Evolutionary conservation across 208 protist species (phyloP), one percentile per base, ranked within the genome.

Genomic region (Naegleria lovaniensis): DNA sequence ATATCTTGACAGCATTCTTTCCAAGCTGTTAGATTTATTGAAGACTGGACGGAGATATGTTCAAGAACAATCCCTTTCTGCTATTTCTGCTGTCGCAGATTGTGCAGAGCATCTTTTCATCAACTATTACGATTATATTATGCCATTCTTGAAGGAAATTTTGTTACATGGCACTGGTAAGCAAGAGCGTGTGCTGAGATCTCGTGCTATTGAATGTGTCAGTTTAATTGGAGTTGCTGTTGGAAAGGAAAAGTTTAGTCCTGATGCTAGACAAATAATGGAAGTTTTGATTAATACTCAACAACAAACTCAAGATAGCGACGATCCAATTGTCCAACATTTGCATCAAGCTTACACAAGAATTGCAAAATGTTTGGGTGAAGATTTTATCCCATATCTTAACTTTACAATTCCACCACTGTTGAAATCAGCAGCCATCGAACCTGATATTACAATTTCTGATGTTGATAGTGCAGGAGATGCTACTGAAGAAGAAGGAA

Each of bases 191-290:
- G 75, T 94, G 83, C 90, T 98, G 25, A 93, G 95, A 83, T 96
- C 95, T 59, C 96, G 96, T 92, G 94, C 95, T 5, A 96, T 98
- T 90, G 96, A 98, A 92, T 96, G 95, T 88, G 92, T 97, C 79
- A 95, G 92, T 51, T 91, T 97, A 29, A 95, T 97, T 76, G 96
- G 94, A 87, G 86, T 96, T 15, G 95, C 96, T 43, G 96, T 98
- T n/a, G 95, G 95, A 58, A 93, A 95, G 67, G 95, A 96, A 29
- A 94, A 89, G 29, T 98, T 97, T 83, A 67, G 39, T 3, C 9
- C 41, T 5, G 95, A 97, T 90, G 95, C 95, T n/a, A n/a, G 90
- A n/a, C 86, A 95, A 36, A 91, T 97, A 5, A 96, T 97, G 91
- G 83, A 96, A 41, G 33, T 92, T 29, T 90, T 97, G 7, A 90